Evolutionary conservation across 805 yeast species (phyloP).

Genomic region (Teunomyces atbi): DNA sequence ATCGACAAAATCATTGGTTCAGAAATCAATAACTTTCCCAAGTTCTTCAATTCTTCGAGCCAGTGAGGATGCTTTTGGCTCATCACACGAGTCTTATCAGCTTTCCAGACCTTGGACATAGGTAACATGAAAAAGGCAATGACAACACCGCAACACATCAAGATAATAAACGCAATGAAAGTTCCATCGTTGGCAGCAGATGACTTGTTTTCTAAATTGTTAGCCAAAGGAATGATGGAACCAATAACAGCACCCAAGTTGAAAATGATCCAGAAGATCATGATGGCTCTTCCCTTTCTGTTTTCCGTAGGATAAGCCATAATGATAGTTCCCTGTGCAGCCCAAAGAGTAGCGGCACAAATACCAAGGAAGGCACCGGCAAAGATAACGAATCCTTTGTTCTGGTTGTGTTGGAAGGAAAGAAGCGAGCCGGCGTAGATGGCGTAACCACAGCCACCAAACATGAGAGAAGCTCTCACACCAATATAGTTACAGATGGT

Average conservation of each 20-base stretch:
- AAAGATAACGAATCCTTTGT: slow-evolving; percentile 51
- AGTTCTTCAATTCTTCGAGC: slow-evolving; percentile 43
- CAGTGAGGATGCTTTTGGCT: slow-evolving; percentile 45
- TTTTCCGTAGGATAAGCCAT: slow-evolving; percentile 56
- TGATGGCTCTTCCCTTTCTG: slow-evolving; percentile 50
- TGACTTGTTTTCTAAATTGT: slow-evolving; percentile 42
- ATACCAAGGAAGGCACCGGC: slow-evolving; percentile 58
- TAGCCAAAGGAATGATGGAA: slow-evolving; percentile 52
- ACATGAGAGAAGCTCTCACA: slow-evolving; percentile 39
- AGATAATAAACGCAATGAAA: slow-evolving; percentile 51
- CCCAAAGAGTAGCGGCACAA: slow-evolving; percentile 57
- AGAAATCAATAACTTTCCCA: slow-evolving; percentile 33
- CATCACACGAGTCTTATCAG: slow-evolving; percentile 50
- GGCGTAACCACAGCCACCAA: slow-evolving; percentile 58
- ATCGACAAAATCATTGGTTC: slow-evolving; percentile 47
- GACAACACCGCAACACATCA: slow-evolving; percentile 47
- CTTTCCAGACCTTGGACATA: slow-evolving; percentile 45
- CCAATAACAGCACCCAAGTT: slow-evolving; percentile 64
- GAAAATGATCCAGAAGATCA: slow-evolving; percentile 60
- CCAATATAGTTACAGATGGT: slow-evolving; percentile 53
- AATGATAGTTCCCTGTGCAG: slow-evolving; percentile 57
- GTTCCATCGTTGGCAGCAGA: slow-evolving; percentile 46
- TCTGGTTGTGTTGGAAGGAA: slow-evolving; percentile 44
- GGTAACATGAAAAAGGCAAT: slow-evolving; percentile 50
- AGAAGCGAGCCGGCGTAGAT: slow-evolving; percentile 53